phyloP scores from a whole-genome alignment of 768 basidiomycete genomes.

The Lentinula aciculospora region DNA sequence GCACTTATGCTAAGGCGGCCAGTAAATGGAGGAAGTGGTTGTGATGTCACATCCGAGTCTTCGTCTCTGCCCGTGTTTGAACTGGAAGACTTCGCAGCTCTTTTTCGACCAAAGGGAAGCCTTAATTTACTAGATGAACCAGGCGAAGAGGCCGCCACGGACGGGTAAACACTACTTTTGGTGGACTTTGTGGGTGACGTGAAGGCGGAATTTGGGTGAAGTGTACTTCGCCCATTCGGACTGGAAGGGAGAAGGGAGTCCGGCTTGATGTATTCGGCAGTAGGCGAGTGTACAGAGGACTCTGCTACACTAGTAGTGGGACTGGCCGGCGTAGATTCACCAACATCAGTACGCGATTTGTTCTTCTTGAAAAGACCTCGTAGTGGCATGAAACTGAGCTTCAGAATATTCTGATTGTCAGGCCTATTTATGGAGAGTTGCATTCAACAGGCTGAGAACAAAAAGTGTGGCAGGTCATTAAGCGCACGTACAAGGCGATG shows the following conservation, averaged over 20 bases:
- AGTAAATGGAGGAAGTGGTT: constrained; percentile 20
- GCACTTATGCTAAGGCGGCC: constrained; percentile 29
- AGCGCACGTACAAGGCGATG: neutral
- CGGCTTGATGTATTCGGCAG: constrained; percentile 23
- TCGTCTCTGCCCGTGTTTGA: constrained; percentile 6
- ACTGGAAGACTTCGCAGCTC: constrained; percentile 13
- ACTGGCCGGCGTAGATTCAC: neutral
- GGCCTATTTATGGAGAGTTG: neutral
- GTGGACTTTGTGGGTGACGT: neutral
- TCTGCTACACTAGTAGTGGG: constrained; percentile 5
- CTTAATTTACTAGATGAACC: constrained; percentile 37
- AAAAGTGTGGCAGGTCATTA: neutral
- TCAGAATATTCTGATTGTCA: neutral
- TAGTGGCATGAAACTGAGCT: constrained; percentile 6
- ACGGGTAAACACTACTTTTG: constrained; percentile 16
- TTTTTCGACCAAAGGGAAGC: constrained; percentile 38
- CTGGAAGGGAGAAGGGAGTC: constrained; percentile 16
- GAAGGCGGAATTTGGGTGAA: constrained; percentile 5
- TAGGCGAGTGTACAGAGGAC: constrained; percentile 10
- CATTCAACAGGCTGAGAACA: neutral
- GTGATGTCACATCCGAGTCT: constrained; percentile 8
- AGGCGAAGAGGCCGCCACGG: constrained; percentile 15
- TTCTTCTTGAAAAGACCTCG: constrained; percentile 10
- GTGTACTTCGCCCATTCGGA: constrained; percentile 11
- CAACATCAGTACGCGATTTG: constrained; percentile 6